Evolutionary conservation across 1,284 basidiomycete species (phyloP).

Genomic region (Exobasidium cylindrosporum): DNA sequence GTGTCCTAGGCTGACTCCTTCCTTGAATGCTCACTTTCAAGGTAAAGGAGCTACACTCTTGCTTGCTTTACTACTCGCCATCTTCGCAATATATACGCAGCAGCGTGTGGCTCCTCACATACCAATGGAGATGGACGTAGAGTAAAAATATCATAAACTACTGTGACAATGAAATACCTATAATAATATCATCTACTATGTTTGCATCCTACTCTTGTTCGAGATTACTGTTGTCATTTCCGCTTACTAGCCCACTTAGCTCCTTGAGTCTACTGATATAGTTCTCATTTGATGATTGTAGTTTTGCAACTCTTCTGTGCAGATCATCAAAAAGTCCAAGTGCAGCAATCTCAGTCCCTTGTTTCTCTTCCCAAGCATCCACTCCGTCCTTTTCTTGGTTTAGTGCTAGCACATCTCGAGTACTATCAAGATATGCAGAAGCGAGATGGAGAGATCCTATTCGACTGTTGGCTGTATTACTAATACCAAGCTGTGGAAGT

Average conservation of each 20-base stretch:
- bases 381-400: neutral
- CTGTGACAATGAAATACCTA: too few relatives aligned
- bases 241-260: neutral
- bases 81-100: constrained; percentile 16
- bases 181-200: too few relatives aligned
- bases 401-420: neutral
- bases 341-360: neutral
- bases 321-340: neutral
- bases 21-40: neutral
- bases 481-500: neutral
- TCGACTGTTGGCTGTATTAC: neutral
- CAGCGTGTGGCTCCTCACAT: constrained; percentile 1
- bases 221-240: neutral
- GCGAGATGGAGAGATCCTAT: neutral
- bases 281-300: neutral
- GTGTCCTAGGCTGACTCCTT: neutral
- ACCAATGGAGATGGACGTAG: neutral
- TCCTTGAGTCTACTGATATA: neutral
- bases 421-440: neutral
- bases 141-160: too few relatives aligned
- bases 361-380: neutral
- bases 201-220: neutral
- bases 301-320: neutral
- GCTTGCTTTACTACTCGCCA: constrained; percentile 7
- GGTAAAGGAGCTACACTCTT: neutral